A percentile compares a stretch with the other conserved stretches of the same genome.
These are phyloP conservation scores for Talaromyces borbonicus DNA, from an alignment of 495 filamentous ascomycete species.

Conservation along the genomic window DNA sequence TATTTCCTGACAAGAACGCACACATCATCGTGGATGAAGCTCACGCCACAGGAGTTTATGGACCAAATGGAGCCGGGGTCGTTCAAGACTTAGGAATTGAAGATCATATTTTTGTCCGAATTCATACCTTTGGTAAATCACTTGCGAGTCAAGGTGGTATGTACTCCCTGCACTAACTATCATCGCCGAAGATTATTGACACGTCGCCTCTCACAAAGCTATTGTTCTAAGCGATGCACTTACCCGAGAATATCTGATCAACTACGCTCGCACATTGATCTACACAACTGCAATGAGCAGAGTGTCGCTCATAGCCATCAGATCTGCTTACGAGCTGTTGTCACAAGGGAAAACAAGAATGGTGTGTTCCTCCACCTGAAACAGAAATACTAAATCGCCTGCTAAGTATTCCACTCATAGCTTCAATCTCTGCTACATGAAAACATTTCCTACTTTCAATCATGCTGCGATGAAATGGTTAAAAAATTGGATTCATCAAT, in stretches of 20 bases:
- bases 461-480: conserved; percentile 15
- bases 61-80: conserved; percentile 51
- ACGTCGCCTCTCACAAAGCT: neutral
- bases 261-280: conserved; percentile 24
- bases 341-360: conserved; percentile 2
- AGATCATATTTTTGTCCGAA: conserved; percentile 52
- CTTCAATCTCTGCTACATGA: neutral
- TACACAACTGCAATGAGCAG: conserved; percentile 27
- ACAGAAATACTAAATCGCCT: neutral
- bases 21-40: conserved; percentile 74
- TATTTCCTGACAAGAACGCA: conserved; percentile 49
- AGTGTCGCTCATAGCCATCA: conserved; percentile 22
- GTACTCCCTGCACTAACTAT: conserved; percentile 9
- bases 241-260: conserved; percentile 16
- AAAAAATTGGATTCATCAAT: conserved; percentile 9
- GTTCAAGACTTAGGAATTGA: conserved; percentile 61
- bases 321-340: conserved; percentile 18
- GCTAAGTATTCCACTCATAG: neutral
- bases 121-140: conserved; percentile 73
- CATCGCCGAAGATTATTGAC: neutral
- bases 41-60: conserved; percentile 61
- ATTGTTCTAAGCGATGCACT: conserved; percentile 17
- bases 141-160: conserved; percentile 63
- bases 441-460: conserved; percentile 12
- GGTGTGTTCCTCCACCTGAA: neutral